These are phyloP conservation scores for Ophiosphaerella herpotricha DNA, from an alignment of 2,329 filamentous ascomycete species.

Conservation along the genomic window DNA sequence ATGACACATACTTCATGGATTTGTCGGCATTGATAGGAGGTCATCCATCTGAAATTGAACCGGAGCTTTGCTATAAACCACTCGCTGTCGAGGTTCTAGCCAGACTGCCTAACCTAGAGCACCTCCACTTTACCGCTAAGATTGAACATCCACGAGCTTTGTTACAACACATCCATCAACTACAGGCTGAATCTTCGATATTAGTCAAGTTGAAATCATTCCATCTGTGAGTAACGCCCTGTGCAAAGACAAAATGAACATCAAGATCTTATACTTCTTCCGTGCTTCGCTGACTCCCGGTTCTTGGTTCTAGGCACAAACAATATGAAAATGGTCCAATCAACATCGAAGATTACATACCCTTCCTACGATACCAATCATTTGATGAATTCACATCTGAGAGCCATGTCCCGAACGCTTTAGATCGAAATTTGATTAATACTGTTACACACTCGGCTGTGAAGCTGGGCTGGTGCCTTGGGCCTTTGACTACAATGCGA, in stretches of 20 bases:
- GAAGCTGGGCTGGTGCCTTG: too few species aligned
- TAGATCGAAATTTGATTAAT: too few species aligned
- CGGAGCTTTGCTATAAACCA: constrained; percentile 3
- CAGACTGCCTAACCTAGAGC: constrained; percentile 7
- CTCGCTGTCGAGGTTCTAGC: constrained; percentile 3
- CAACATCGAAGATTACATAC: constrained; percentile 2
- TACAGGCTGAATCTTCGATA: constrained; percentile 1
- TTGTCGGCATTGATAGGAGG: not conserved
- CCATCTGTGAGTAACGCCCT: constrained; percentile 1
- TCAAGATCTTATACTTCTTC: too few species aligned
- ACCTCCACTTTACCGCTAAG: constrained; percentile 2
- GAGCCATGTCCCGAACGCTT: not conserved
- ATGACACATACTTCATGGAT: not conserved
- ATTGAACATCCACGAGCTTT: constrained; percentile 6
- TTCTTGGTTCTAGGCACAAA: not conserved
- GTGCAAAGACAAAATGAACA: too few species aligned
- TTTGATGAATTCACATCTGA: constrained; percentile 5
- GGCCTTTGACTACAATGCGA: too few species aligned
- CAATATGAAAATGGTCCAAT: constrained; percentile 5
- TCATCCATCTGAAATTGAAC: constrained; percentile 3
- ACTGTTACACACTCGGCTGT: too few species aligned
- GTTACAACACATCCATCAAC: constrained; percentile 5
- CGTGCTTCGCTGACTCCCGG: too few species aligned
- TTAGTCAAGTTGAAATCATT: constrained; percentile 9
- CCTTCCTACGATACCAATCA: constrained; percentile 5